Conservation (phyloP, 306 rosid genomes). For the Pyrus communis region DNA sequence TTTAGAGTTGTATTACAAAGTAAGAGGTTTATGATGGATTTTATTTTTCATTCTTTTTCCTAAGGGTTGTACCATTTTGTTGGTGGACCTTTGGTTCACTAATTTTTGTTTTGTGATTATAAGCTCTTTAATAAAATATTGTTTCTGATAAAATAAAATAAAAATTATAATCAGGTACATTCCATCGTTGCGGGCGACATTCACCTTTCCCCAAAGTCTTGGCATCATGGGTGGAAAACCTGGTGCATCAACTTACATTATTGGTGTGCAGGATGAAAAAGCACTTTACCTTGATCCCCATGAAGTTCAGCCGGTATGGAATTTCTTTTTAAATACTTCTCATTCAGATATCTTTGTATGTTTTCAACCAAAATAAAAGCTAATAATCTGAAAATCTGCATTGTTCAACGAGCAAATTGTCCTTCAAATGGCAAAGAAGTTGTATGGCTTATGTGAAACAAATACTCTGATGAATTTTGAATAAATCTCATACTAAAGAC, state of each 20-base stretch:
- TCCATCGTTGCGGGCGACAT: conserved; percentile 71
- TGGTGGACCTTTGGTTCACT: background rate
- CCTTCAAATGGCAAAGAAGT: background rate
- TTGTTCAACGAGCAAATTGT: background rate
- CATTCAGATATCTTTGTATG: background rate
- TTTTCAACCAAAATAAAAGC: background rate
- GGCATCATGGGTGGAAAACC: conserved; percentile 96
- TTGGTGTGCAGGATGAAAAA: conserved; percentile 86
- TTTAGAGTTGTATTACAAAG: background rate
- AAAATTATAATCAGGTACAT: conserved; percentile 47
- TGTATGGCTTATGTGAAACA: background rate
- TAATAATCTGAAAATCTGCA: background rate
- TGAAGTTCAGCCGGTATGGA: conserved; percentile 63
- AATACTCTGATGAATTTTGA: background rate
- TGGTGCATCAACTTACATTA: conserved; percentile 83
- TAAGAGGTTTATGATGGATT: background rate
- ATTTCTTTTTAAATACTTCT: background rate
- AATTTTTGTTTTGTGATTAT: background rate
- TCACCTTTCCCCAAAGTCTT: conserved; percentile 86
- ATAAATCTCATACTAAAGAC: background rate
- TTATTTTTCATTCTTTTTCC: background rate
- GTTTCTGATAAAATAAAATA: background rate
- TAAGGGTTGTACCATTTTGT: background rate
- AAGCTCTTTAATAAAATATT: background rate
- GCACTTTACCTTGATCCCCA: conserved; percentile 97